Conservation (phyloP, 192 early-diverging fungal species). For the Paraglomus brasilianum region DNA sequence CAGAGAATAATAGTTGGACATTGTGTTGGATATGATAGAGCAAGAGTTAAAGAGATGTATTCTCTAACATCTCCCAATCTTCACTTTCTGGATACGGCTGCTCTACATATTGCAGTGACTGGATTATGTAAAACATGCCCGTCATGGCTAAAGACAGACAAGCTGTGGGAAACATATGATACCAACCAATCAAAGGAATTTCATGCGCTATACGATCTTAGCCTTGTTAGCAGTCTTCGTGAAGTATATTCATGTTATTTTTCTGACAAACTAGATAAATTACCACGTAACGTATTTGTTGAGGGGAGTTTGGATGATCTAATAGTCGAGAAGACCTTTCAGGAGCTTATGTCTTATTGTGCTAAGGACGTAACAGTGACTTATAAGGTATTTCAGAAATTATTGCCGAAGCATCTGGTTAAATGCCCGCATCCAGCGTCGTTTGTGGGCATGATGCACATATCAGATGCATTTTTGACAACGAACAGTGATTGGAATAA, state of each 20-base stretch:
- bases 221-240: slow-evolving; percentile 64
- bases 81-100: slow-evolving; percentile 81
- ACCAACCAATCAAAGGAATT: background rate
- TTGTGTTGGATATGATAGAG: slow-evolving; percentile 82
- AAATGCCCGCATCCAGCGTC: slow-evolving; percentile 61
- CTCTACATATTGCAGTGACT: slow-evolving; percentile 77
- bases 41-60: slow-evolving; percentile 79
- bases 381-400: slow-evolving; percentile 57
- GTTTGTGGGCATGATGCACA: slow-evolving; percentile 75
- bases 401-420: slow-evolving; percentile 61
- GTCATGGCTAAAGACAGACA: slow-evolving; percentile 64
- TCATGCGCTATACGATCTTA: slow-evolving; percentile 48
- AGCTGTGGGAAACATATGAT: slow-evolving; percentile 31
- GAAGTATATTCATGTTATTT: slow-evolving; percentile 78
- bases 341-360: slow-evolving; percentile 70
- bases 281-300: slow-evolving; percentile 53
- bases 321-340: slow-evolving; percentile 47
- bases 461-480: slow-evolving; percentile 74
- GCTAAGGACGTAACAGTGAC: slow-evolving; percentile 75
- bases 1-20: slow-evolving; percentile 67
- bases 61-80: slow-evolving; percentile 42
- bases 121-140: slow-evolving; percentile 83
- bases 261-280: slow-evolving; percentile 56
- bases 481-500: slow-evolving; percentile 67
- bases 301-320: slow-evolving; percentile 55